A percentile compares a stretch with the other conserved stretches of the same genome.
Conservation (phyloP, 2,329 filamentous ascomycete species). For the Colletotrichum tropicicola region DNA sequence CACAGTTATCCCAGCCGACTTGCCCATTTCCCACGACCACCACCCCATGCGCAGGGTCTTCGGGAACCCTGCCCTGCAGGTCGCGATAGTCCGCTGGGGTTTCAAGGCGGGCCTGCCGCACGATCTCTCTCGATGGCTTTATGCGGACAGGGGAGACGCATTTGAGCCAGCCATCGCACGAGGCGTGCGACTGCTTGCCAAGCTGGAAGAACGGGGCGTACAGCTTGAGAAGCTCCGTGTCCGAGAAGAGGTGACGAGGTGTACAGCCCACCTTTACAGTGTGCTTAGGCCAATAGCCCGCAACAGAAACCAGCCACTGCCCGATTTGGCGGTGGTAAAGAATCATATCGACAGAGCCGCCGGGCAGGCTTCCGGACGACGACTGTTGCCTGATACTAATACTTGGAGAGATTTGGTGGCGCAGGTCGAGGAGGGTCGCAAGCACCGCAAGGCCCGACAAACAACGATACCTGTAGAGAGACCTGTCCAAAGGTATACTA, state of each 20-base stretch:
- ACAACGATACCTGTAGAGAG: not conserved
- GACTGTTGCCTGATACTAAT: not conserved
- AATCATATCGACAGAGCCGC: slow-evolving; percentile 6
- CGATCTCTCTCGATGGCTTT: not conserved
- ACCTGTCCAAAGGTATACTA: not conserved
- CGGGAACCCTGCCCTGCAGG: slow-evolving; percentile 44
- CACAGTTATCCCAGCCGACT: slow-evolving; percentile 46
- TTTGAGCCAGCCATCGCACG: slow-evolving; percentile 43
- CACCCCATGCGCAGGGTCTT: slow-evolving; percentile 61
- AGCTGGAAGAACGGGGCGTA: slow-evolving; percentile 45
- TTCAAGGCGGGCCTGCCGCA: slow-evolving; percentile 49
- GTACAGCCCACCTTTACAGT: not conserved
- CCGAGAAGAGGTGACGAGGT: slow-evolving; percentile 23
- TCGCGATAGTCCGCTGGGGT: slow-evolving; percentile 53
- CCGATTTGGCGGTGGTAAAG: not conserved
- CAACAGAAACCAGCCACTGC: not conserved
- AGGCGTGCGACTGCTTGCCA: slow-evolving; percentile 46
- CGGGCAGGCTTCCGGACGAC: not conserved
- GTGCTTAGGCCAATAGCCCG: not conserved
- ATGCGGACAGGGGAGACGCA: slow-evolving; percentile 17
- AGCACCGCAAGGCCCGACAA: not conserved
- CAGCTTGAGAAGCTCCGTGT: slow-evolving; percentile 37
- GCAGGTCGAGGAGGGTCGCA: not conserved
- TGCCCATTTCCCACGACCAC: slow-evolving; percentile 48
- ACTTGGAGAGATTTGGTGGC: not conserved